Evolutionary conservation across 306 rosid genomes (phyloP), one percentile per base, ranked within the genome.

Genomic region (Prunus davidiana): DNA sequence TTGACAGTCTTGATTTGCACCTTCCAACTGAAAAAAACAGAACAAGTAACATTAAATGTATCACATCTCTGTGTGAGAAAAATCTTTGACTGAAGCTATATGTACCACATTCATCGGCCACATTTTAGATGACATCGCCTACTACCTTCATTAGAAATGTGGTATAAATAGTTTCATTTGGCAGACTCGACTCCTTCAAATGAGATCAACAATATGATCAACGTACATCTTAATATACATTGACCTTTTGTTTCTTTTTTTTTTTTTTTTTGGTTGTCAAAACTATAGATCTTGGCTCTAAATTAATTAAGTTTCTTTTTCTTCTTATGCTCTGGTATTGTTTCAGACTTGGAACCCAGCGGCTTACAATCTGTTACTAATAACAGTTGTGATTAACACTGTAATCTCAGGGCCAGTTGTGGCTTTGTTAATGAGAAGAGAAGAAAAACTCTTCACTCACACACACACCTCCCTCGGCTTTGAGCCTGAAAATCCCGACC

Each of bases 361-460:
- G 1, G 86, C 96, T 14, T 92, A 90, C 87, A 92, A 90, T 68
- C 80, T 95, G 69, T 32, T 92, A 73, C 24, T 92, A 45, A 90
- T 85, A 30, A 57, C 96, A 64, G 76, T 90, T 13, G 91, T 92
- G 51, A 56, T 89, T 5, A 92, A 87, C 91, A 92, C 98, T 24
- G 79, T 95, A 20, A 79, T 95, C 73, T 90, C 98, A 25, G 98
- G 98, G 28, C 85, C 93, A 19, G 54, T 89, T 13, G 91, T 92
- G n/a, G 92, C 97, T 47, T 80, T 81, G 54, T 83, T 95, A 46
- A 69, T 89, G 76, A 85, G 86, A 12, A 88, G 80, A 24, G 96
- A 92, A 27, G 87, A 88, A 27, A 87, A 81, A 71, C 52, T 92
- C 73, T 89, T 89, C 74, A 62, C 90, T 24, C 90, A 87, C 78